Percentiles rank a stretch among this genome's conserved stretches.
These are phyloP conservation scores for Rosa rugosa DNA, from an alignment of 306 rosid genomes.

Conservation along the genomic window DNA sequence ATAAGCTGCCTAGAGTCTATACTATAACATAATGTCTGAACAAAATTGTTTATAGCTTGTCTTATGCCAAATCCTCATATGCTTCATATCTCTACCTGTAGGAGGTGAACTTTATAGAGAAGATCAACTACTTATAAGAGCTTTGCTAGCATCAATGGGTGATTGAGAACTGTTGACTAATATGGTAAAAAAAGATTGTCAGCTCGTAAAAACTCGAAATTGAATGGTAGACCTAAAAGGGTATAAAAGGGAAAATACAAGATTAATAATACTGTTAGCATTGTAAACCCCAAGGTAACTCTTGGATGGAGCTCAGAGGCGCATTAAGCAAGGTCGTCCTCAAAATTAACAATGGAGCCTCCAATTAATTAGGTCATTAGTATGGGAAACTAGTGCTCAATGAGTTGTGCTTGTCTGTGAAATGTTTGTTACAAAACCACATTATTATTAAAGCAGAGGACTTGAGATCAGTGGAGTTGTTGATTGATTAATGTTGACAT, in stretches of 20 bases:
- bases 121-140: background rate
- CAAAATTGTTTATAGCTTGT: background rate
- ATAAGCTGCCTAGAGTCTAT: background rate
- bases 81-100: conserved; percentile 6
- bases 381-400: conserved; percentile 61
- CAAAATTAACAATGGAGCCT: conserved; percentile 63
- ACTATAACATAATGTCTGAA: background rate
- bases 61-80: background rate
- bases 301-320: conserved; percentile 53
- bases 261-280: conserved; percentile 18
- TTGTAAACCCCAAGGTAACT: conserved; percentile 64
- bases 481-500: conserved; percentile 60
- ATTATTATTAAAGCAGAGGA: conserved; percentile 39
- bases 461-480: conserved; percentile 72
- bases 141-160: background rate
- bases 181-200: conserved; percentile 1
- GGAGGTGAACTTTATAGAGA: conserved; percentile 30
- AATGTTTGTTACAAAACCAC: conserved; percentile 45
- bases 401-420: conserved; percentile 86
- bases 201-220: conserved; percentile 7
- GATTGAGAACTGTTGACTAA: background rate
- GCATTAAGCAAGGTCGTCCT: conserved; percentile 60
- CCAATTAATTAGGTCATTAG: conserved; percentile 29
- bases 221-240: conserved; percentile 20
- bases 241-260: conserved; percentile 30